Conservation (phyloP, 768 basidiomycete genomes). For the Suillus plorans region DNA sequence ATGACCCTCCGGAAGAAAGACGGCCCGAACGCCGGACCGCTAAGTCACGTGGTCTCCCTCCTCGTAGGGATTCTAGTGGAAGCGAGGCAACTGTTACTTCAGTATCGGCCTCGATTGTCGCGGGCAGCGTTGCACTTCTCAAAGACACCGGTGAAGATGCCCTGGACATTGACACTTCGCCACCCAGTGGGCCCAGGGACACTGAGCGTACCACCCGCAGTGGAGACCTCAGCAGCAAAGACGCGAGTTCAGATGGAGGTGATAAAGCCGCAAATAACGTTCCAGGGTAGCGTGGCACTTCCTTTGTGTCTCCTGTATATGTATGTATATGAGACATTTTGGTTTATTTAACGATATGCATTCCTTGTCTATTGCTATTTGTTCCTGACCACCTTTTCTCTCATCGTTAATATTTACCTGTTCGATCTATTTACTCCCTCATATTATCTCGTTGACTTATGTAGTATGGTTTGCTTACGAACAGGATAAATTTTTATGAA, state of each 20-base stretch:
- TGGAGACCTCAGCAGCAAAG: constrained; percentile 5
- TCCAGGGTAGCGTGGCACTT: not conserved
- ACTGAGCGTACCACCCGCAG: not conserved
- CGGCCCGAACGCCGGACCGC: constrained; percentile 46
- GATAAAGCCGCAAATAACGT: not conserved
- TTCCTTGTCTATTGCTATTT: constrained; percentile 6
- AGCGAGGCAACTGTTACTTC: constrained; percentile 47
- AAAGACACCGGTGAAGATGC: constrained; percentile 18
- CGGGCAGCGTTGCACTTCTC: constrained; percentile 14
- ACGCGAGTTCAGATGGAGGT: not conserved
- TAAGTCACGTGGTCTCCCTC: constrained; percentile 41
- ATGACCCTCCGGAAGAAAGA: constrained; percentile 35
- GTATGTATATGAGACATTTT: not conserved
- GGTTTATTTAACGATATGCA: not conserved
- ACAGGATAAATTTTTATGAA: too few relatives aligned
- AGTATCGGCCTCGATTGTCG: constrained; percentile 33
- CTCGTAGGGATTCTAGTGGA: constrained; percentile 50
- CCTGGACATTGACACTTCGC: constrained; percentile 14
- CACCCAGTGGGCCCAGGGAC: not conserved
- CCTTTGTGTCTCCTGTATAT: not conserved
- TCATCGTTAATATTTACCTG: not conserved
- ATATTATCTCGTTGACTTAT: not conserved
- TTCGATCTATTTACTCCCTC: not conserved
- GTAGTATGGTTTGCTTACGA: not conserved
- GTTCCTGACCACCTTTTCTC: not conserved